These are phyloP conservation scores for Globisporangium parvum DNA, from an alignment of 352 stramenopile species.

Conservation along the genomic window DNA sequence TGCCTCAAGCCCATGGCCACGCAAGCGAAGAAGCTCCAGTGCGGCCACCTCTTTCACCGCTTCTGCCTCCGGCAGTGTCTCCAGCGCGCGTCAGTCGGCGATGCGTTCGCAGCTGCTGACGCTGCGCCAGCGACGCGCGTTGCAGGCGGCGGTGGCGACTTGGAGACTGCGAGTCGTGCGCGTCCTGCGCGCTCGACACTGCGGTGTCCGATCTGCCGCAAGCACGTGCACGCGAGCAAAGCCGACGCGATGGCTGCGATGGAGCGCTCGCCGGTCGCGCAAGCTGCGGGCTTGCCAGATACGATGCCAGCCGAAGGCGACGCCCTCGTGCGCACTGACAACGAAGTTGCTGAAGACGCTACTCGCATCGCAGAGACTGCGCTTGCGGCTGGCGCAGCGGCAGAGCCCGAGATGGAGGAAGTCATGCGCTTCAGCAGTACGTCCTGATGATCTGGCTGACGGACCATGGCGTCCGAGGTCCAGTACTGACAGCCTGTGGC, in stretches of 20 bases:
- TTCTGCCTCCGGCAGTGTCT: conserved; percentile 74
- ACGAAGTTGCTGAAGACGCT: neutral
- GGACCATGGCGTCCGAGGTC: neutral
- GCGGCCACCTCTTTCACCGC: conserved; percentile 67
- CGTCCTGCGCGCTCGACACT: conserved; percentile 22
- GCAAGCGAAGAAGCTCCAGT: conserved; percentile 67
- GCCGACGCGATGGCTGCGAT: conserved; percentile 8
- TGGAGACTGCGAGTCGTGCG: conserved; percentile 16
- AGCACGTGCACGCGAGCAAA: conserved; percentile 47
- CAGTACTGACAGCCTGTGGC: neutral
- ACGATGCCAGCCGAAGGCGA: neutral
- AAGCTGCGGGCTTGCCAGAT: neutral
- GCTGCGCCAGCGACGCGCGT: conserved; percentile 5
- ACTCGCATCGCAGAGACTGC: neutral
- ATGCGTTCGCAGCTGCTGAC: conserved; percentile 41
- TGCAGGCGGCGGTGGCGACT: conserved; percentile 9
- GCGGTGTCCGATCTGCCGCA: conserved; percentile 58
- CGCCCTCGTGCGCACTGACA: conserved; percentile 2
- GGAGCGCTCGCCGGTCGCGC: neutral
- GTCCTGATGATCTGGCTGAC: conserved; percentile 11
- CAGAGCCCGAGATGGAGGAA: conserved; percentile 27
- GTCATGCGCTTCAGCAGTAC: conserved; percentile 76
- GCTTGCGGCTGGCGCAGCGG: neutral
- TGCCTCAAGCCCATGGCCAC: conserved; percentile 66
- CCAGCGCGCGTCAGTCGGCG: conserved; percentile 53